Base-by-base conservation (phyloP, 306 rosid genomes). In the Vicia villosa region DNA sequence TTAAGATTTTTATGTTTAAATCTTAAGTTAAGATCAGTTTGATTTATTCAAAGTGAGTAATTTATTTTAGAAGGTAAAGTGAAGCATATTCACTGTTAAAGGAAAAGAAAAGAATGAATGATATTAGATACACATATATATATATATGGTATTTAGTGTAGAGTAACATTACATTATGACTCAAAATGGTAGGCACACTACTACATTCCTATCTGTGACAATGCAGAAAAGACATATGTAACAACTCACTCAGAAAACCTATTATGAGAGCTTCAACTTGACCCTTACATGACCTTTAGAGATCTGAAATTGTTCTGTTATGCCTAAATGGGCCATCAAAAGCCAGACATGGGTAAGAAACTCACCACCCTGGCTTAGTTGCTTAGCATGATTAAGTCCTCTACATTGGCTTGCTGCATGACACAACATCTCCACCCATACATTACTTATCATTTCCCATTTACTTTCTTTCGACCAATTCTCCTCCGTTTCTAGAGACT, bases 281-380 rank as follows among this genome's bases (percentile, higher is more conserved):
- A 20, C 70, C 60, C 80, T 80, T 17, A 26, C 69, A 4, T 70
- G 77, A 34, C 80, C 77, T 9, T 41, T 40, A 17, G 83, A 74
- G 38, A 80, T 80, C 28, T 80, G 80, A 19, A 80, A 70, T 10
- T 80, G 83, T 56, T 75, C 77, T 0, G 80, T 69, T 46, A 80
- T 69, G 13, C 80, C 83, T 9, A 80, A 51, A 57, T 75, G 80
- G 4, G 80, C 77, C 83, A 80, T 80, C 11, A 76, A 45, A 59
- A 81, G 78, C 81, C 79, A 81, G 4, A 76, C 75, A 70, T 71
- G 81, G 5, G 84, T 66, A 62, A 62, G 67, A 30, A 62, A 62
- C 67, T 62, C 67, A 5, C 67, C 67, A 6, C 67, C 67, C 2
- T 37, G 49, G 12, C 49, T 20, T 2, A 62, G 67, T 11, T 62